Base-by-base conservation (phyloP, 2,329 filamentous ascomycete genomes). In the Sordariomycetes sp. region DNA sequence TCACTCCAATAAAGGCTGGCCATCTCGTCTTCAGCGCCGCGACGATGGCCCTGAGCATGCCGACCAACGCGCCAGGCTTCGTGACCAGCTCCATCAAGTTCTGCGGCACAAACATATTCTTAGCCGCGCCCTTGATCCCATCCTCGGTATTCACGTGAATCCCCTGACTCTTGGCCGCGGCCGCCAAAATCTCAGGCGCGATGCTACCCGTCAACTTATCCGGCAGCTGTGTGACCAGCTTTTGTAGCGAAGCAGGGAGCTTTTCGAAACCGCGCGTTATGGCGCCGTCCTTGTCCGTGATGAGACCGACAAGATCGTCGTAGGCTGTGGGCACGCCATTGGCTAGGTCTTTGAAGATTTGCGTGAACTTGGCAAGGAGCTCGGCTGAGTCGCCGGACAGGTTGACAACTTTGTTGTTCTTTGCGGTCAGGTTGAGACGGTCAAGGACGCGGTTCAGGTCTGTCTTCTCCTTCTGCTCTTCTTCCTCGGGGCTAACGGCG, bases 291-390 rank as follows among this genome's bases (percentile, higher is more conserved):
- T 68, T 68, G 50, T 79, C 73, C 39, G 79, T 72, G 28, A 81
- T 57, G 16, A 82, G 67, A 11, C 52, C 48, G 3, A 66, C 77
- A n/a, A 98, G 79, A 54, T 98, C 92, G 50, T 82, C 72, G 57
- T 93, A 94, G 3, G 92, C 92, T 1, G 90, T 95, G 4, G 92
- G 92, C 2, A 86, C 92, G 41, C 92, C 92, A 53, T 87, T 88
- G 48, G 92, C 75, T 12, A 95, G 73, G 54, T 98, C 92, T 53
- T 90, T 92, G 51, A 98, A 82, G 21, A 95, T 80, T 36, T 87
- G 68, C 2, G 86, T 93, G 68, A 98, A 98, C 41, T 80, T 77
- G 35, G 78, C 74, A 33, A 94, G 74, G 20, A 94, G 71, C 42
- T 86, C 81, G 40, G 86, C 79, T 0, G 86, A 90, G 46, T 94